Evolutionary conservation across 495 filamentous ascomycete genomes (phyloP).

Genomic region (Neurospora sp.): DNA sequence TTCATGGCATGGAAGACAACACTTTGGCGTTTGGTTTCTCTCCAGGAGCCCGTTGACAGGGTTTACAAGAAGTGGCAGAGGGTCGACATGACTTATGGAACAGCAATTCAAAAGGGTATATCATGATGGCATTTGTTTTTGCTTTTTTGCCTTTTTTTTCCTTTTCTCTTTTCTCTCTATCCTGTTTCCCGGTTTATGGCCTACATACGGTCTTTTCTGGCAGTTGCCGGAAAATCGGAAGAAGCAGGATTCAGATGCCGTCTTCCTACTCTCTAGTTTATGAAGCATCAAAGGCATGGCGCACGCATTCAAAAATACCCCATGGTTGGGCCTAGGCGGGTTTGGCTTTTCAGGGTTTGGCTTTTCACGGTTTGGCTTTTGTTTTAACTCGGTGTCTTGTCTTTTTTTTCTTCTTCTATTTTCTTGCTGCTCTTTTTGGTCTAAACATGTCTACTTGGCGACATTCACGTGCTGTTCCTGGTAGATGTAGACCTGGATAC

Average conservation of each 20-base stretch:
- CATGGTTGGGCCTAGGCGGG: background rate
- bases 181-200: background rate
- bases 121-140: background rate
- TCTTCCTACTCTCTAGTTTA: background rate
- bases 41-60: background rate
- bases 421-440: background rate
- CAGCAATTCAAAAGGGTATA: background rate
- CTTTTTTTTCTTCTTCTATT: background rate
- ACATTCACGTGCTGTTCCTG: background rate
- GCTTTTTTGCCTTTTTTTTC: background rate
- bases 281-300: background rate
- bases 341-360: background rate
- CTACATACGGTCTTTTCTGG: background rate
- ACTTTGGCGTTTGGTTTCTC: background rate
- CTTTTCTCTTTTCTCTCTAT: background rate
- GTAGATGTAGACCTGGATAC: background rate
- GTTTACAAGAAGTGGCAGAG: background rate
- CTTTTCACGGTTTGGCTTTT: background rate
- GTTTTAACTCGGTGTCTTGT: constrained; percentile 6
- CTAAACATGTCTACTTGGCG: background rate
- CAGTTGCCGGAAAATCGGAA: background rate
- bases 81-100: background rate
- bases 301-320: background rate
- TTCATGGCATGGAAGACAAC: background rate
- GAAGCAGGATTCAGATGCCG: background rate